Percentiles rank a stretch among this genome's conserved stretches.
Conservation (phyloP, 148 eudicot species). For the Cornus controversa region DNA sequence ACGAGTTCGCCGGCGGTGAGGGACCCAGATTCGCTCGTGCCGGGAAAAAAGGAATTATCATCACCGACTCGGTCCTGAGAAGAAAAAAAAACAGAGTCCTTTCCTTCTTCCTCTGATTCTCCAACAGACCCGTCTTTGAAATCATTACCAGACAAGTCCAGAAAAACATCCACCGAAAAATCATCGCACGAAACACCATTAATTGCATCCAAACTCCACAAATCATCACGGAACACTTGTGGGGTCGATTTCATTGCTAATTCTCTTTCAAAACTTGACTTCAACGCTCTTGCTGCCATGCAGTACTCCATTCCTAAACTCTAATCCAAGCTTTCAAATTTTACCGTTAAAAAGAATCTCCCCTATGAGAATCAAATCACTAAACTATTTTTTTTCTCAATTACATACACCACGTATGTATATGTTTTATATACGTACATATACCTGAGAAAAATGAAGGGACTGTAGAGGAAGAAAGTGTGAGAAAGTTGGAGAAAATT, state of each 20-base stretch:
- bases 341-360: background rate
- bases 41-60: constrained; percentile 30
- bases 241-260: constrained; percentile 33
- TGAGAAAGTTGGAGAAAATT: background rate
- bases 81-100: constrained; percentile 38
- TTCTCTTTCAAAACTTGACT: constrained; percentile 65
- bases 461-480: background rate
- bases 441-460: constrained; percentile 20
- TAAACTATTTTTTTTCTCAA: too few species aligned
- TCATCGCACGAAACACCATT: constrained; percentile 42
- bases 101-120: constrained; percentile 31
- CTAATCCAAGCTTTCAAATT: background rate
- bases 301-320: constrained; percentile 51
- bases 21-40: constrained; percentile 22
- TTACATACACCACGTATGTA: too few species aligned
- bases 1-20: constrained; percentile 45
- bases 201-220: constrained; percentile 30
- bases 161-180: constrained; percentile 74
- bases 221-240: constrained; percentile 37
- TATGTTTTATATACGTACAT: background rate
- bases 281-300: constrained; percentile 76
- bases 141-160: constrained; percentile 64
- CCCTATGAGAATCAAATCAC: too few species aligned
- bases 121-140: constrained; percentile 13
- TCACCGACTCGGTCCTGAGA: constrained; percentile 43